Base-by-base conservation (phyloP, 176 grass and related monocot genomes). In the Zizania latifolia region DNA sequence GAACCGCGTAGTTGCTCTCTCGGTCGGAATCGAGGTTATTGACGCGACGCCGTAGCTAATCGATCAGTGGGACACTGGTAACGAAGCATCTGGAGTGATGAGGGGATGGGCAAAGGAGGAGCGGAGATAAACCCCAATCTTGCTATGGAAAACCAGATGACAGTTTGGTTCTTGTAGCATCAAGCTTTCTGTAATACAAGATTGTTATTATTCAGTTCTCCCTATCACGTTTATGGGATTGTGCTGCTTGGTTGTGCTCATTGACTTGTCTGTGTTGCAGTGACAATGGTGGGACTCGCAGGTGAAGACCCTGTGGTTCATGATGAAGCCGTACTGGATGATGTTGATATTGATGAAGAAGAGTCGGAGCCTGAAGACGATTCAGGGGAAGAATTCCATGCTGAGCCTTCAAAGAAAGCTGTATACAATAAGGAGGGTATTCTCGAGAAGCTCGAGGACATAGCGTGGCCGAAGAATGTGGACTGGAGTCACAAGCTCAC, bases 401-500 rank as follows among this genome's bases (percentile, higher is more conserved):
- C 40, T 8, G 77, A 73, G 14, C 91, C 89, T 68, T 86, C 86
- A 10, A 93, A 94, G 65, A 87, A 87, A 75, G 78, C 84, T 58
- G 83, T 98, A 59, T 89, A 98, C 76, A 94, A 94, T 62, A 83
- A 50, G 14, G 91, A 94, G 29, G 76, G 23, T 3, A 77, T 98
- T 67, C 77, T 98, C 8, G 91, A 98, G 59, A 98, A 92, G 38
- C 82, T 90, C 8, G 84, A 92, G 51, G 94, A 98, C 69, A 98
- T 94, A 39, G 74, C 86, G 24, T 98, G 94, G 94, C 86, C 86
- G 0, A 75, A 92, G 46, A 79, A 98, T 22, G 83, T 88, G n/a
- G 86, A 90, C 67, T 98, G 91, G 94, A 87, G 58, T 39, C 91
- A 98, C 58, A 94, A 94, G 66, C 89, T 98, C 38, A 86, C 81